Percentiles rank a stretch among this genome's conserved stretches.
phyloP scores from a whole-genome alignment of 768 basidiomycete genomes.

The Mycena leptocephala region DNA sequence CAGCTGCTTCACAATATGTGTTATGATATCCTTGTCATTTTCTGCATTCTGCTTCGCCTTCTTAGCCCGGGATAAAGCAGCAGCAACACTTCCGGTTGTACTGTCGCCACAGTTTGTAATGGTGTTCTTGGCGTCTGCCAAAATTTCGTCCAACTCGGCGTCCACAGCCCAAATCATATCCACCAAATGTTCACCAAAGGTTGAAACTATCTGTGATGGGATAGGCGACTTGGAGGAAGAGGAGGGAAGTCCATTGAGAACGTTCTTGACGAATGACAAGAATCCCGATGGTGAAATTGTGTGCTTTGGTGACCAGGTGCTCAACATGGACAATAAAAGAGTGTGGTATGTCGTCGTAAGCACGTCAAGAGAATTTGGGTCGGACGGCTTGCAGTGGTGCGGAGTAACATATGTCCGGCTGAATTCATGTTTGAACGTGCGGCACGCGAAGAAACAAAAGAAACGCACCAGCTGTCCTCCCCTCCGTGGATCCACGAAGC shows the following conservation, averaged over 20 bases:
- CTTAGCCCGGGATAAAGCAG: conserved; percentile 54
- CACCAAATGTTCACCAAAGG: conserved; percentile 81
- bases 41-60: conserved; percentile 70
- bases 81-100: conserved; percentile 44
- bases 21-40: conserved; percentile 75
- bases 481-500: conserved; percentile 73
- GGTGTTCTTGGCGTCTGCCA: conserved; percentile 68
- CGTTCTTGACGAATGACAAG: conserved; percentile 75
- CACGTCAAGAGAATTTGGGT: conserved; percentile 67
- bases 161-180: conserved; percentile 91
- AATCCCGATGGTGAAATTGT: conserved; percentile 67
- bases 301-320: conserved; percentile 67
- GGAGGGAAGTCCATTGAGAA: conserved; percentile 76
- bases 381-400: conserved; percentile 73
- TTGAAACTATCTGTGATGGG: conserved; percentile 56
- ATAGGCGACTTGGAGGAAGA: conserved; percentile 76
- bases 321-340: conserved; percentile 72
- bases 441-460: conserved; percentile 24
- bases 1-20: conserved; percentile 72
- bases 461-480: conserved; percentile 73
- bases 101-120: conserved; percentile 55
- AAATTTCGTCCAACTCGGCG: conserved; percentile 80
- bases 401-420: conserved; percentile 74
- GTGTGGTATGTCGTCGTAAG: conserved; percentile 82
- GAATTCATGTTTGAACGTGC: conserved; percentile 37